Evolutionary conservation across 2,329 filamentous ascomycete species (phyloP).

Genomic region (Plenodomus tracheiphilus): DNA sequence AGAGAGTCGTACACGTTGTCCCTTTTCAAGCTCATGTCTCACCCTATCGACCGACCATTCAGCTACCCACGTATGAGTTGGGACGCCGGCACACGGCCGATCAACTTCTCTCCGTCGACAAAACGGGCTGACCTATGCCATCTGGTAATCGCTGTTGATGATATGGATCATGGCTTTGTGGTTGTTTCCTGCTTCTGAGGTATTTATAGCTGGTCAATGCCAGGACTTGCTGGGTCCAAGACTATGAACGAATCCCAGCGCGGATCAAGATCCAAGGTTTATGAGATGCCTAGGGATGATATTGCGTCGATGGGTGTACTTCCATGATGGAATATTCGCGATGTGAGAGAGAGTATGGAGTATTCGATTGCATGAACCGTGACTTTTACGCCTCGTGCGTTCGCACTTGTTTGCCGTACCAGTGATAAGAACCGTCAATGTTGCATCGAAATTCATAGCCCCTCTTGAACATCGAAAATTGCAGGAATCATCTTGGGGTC

Average conservation of each 20-base stretch:
- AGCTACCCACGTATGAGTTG: constrained; percentile 59
- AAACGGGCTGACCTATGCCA: constrained; percentile 51
- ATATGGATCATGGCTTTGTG: constrained; percentile 43
- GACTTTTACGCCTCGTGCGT: too few relatives aligned
- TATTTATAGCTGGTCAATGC: constrained; percentile 54
- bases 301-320: too few relatives aligned
- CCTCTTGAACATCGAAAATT: too few relatives aligned
- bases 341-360: too few relatives aligned
- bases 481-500: too few relatives aligned
- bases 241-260: constrained; percentile 49
- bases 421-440: too few relatives aligned
- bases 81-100: constrained; percentile 61
- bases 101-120: constrained; percentile 57
- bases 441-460: too few relatives aligned
- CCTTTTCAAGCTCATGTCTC: constrained; percentile 59
- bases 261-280: too few relatives aligned
- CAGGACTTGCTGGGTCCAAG: constrained; percentile 45
- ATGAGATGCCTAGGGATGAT: too few relatives aligned
- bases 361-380: too few relatives aligned
- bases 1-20: constrained; percentile 51
- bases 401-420: too few relatives aligned
- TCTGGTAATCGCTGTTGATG: constrained; percentile 50
- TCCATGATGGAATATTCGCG: too few relatives aligned
- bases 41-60: constrained; percentile 54
- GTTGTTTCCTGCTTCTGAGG: constrained; percentile 56